phyloP scores from a whole-genome alignment of 306 rosid species.

The Quercus aquifolioides region DNA sequence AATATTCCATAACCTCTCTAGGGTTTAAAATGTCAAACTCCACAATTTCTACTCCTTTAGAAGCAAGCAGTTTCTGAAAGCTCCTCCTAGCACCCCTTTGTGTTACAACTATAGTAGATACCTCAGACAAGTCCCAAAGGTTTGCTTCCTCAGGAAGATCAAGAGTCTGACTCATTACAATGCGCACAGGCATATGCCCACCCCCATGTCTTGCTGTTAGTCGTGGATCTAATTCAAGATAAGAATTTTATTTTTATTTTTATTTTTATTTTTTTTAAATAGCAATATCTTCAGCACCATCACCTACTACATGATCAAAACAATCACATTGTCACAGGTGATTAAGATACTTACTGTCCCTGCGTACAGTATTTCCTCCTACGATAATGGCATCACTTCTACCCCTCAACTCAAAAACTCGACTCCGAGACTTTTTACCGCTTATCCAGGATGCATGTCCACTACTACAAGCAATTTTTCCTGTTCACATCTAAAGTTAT shows the following conservation, averaged over 20 bases:
- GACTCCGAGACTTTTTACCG: conserved; percentile 64
- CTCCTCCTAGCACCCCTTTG: conserved; percentile 89
- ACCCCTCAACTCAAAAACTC: conserved; percentile 79
- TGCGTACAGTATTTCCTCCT: conserved; percentile 87
- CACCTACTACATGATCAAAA: not conserved
- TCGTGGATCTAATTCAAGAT: conserved; percentile 63
- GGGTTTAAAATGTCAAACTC: conserved; percentile 86
- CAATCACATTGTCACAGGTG: conserved; percentile 8
- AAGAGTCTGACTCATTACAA: conserved; percentile 76
- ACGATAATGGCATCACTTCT: conserved; percentile 88
- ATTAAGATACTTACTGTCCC: conserved; percentile 64
- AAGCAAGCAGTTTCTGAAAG: conserved; percentile 90
- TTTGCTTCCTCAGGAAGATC: conserved; percentile 86
- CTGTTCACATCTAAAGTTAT: conserved; percentile 29
- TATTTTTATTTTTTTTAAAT: not conserved
- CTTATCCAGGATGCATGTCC: conserved; percentile 93
- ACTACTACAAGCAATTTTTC: conserved; percentile 83
- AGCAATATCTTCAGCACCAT: conserved; percentile 2
- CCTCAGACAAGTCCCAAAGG: conserved; percentile 75
- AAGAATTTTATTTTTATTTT: not conserved
- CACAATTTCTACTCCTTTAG: conserved; percentile 94
- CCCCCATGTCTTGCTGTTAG: conserved; percentile 93
- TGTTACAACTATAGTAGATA: conserved; percentile 80
- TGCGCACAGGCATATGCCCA: conserved; percentile 75
- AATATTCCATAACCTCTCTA: conserved; percentile 87